Base-by-base conservation (phyloP, 1,284 basidiomycete genomes). In the Wolfiporia cocos region DNA sequence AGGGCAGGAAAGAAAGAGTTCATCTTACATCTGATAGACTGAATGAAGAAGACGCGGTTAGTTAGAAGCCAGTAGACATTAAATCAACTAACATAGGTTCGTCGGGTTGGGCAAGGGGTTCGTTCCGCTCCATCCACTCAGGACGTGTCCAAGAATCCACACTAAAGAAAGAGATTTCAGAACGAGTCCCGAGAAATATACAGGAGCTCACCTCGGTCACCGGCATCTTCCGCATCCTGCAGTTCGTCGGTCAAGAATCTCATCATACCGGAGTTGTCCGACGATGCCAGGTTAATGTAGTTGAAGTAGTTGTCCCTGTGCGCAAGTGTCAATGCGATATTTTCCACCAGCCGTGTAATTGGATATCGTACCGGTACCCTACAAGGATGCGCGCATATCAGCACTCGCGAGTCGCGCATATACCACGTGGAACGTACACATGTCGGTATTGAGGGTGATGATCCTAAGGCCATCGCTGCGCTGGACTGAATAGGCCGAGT, bases 61-160 rank as follows among this genome's bases (percentile, higher is more conserved):
- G 26, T 22, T 19, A 22, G 41, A 33, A 11, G 4, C 5, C 17
- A 24, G 6, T 24, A 23, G 5, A 19, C n/a, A 14, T 9, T 3
- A 12, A 18, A 24, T 15, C 26, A 18, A 73, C 85, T 55, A 50
- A 89, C 89, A 70, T 59, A 81, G 62, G 67, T 81, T 63, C 48
- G 83, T 79, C 53, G 87, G 70, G 51, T 79, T 78, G 43, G 58
- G 54, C 19, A 85, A 53, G 1, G 77, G 68, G 54, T 86, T 80
- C 2, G 70, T 67, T 12, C 84, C 85, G 51, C 86, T 83, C 83
- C 87, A 90, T 15, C 87, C 88, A 15, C 71, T 73, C 6, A 84
- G 58, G 22, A 91, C 87, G 57, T 91, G 86, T 1, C 85, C 87
- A 1, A 90, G 65, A 46, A 91, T 85, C 83, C 84, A 91, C 0